Evolutionary conservation across 768 basidiomycete genomes (phyloP), one percentile per base, ranked within the genome.

Genomic region (Tricholoma furcatifolium): DNA sequence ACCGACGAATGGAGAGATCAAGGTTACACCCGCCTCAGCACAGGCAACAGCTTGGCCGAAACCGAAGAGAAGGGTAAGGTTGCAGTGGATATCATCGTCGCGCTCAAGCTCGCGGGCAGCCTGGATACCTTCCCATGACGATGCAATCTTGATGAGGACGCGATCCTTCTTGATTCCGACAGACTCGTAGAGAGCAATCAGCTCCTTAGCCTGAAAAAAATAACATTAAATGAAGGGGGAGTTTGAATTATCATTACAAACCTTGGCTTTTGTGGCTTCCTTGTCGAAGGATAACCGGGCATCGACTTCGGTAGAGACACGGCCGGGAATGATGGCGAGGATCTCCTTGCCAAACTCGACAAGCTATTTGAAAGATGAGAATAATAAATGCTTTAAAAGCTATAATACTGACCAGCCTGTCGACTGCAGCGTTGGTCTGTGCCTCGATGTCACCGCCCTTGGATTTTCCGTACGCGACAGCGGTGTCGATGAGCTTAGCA

Each of bases 41-140:
- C 95, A 98, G 47, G 97, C 97, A 65, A 99, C 97, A 50, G 97
- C 97, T 76, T 99, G 97, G 40, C 81, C 90, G 73, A 99, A 99
- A 62, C 97, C 97, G 78, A 99, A 99, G 60, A 98, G 86, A 62
- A 99, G 88, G 47, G 97, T 99, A 60, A 99, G 84, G 78, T 99
- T 98, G 81, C 94, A 98, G 84, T 96, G 95, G 73, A 99, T 98
- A 57, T 80, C 82, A 54, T 97, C 85, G 61, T 96, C 89, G 56
- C 81, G 72, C 78, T 99, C 97, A 60, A 99, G 87, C 72, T 95
- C 88, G 58, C 93, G 86, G 35, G 97, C 97, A 54, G 97, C 97
- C 73, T 99, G 96, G 76, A 99, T 99, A 74, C 97, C 97, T 75
- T 98, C 97, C 91, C 93, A 99, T 44, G 95, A 95, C 36, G 97